Evolutionary conservation across 805 yeast species (phyloP).

Genomic region (Yamadazyma insecticola): DNA sequence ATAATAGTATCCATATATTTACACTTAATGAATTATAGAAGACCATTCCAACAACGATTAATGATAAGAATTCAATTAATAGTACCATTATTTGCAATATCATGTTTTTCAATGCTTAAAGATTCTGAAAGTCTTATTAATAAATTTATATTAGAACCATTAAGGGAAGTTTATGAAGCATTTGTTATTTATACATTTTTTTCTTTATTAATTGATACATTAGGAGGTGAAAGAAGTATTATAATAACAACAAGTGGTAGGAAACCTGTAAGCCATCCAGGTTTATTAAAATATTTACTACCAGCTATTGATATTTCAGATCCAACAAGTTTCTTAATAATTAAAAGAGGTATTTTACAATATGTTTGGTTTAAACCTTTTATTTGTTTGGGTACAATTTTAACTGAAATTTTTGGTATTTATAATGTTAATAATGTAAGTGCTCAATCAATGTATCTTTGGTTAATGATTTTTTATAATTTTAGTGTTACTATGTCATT

Average conservation of each 20-base stretch:
- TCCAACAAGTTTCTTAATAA: constrained; percentile 68
- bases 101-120: constrained; percentile 58
- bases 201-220: constrained; percentile 69
- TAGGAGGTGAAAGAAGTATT: constrained; percentile 90
- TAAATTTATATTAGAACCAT: constrained; percentile 56
- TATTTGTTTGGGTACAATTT: constrained; percentile 52
- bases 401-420: constrained; percentile 43
- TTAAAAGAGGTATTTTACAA: constrained; percentile 85
- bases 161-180: constrained; percentile 90
- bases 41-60: constrained; percentile 83
- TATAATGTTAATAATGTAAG: constrained; percentile 51
- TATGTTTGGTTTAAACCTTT: constrained; percentile 94
- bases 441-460: constrained; percentile 47
- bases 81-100: constrained; percentile 73
- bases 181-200: constrained; percentile 93
- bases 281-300: constrained; percentile 44
- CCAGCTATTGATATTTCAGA: constrained; percentile 76
- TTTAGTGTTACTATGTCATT: constrained; percentile 75
- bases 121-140: constrained; percentile 39
- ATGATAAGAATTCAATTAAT: constrained; percentile 77
- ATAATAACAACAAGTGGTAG: constrained; percentile 68
- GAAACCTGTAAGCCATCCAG: constrained; percentile 66
- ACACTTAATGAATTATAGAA: constrained; percentile 64
- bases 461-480: constrained; percentile 72
- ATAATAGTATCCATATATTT: constrained; percentile 21